These are phyloP conservation scores for Skeletonema menzelii DNA, from an alignment of 108 stramenopile genomes.

Conservation along the genomic window DNA sequence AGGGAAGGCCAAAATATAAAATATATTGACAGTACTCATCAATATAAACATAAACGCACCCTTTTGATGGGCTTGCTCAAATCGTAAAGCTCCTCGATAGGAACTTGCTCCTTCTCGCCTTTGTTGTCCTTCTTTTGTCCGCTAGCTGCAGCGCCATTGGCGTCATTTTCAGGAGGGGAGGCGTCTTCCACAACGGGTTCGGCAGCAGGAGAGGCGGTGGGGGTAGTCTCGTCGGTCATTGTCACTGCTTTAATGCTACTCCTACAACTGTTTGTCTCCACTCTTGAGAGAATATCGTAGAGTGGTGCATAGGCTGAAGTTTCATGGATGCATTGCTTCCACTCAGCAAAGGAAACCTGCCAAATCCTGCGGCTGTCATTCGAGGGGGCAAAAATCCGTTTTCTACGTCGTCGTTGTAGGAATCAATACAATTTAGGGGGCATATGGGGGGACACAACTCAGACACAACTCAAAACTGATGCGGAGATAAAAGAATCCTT, in stretches of 20 bases:
- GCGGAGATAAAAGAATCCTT: too few species aligned
- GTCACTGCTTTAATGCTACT: background rate
- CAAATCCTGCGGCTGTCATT: background rate
- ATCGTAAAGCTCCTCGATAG: slow-evolving; percentile 81
- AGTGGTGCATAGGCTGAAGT: background rate
- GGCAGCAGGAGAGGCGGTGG: background rate
- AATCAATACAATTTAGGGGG: background rate
- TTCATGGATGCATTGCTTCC: background rate
- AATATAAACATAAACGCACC: slow-evolving; percentile 50
- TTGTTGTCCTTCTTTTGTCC: slow-evolving; percentile 39
- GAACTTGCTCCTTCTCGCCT: slow-evolving; percentile 43
- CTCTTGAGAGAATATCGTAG: too few species aligned
- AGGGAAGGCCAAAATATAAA: background rate
- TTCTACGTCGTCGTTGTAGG: background rate
- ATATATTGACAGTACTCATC: background rate
- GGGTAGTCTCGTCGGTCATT: background rate
- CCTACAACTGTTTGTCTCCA: too few species aligned
- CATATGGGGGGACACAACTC: background rate
- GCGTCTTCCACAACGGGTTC: slow-evolving; percentile 6
- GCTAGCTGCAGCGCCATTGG: slow-evolving; percentile 17
- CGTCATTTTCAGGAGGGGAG: slow-evolving; percentile 25
- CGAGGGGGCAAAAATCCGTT: background rate
- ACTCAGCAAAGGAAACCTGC: background rate
- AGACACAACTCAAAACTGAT: too few species aligned
- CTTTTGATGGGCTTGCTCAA: slow-evolving; percentile 81